Percentiles rank a stretch among this genome's conserved stretches.
These are phyloP conservation scores for Emericellopsis cladophorae DNA, from an alignment of 2,329 filamentous ascomycete species.

Conservation along the genomic window DNA sequence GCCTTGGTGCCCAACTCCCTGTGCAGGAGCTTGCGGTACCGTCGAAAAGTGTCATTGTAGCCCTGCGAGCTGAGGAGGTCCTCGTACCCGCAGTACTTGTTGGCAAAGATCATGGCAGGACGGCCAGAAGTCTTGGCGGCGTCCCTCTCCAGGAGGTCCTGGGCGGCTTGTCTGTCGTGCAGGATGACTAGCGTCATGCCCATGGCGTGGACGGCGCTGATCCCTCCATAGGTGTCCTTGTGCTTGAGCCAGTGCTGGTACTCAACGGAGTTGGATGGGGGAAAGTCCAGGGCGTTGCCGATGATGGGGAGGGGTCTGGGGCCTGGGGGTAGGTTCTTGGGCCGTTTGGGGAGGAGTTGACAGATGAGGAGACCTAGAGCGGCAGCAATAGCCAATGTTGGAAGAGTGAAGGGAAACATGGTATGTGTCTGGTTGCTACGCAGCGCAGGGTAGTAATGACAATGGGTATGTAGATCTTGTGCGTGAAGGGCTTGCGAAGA, in stretches of 20 bases:
- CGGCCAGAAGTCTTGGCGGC: conserved; percentile 9
- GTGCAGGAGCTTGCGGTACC: neutral
- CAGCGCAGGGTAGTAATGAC: too few species aligned
- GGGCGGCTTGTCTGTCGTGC: conserved; percentile 20
- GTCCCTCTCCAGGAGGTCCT: conserved; percentile 18
- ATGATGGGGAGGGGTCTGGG: conserved; percentile 24
- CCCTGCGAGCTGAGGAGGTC: neutral
- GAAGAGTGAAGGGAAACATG: too few species aligned
- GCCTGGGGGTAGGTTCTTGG: conserved; percentile 8
- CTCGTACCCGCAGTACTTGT: conserved; percentile 16
- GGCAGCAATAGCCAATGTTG: too few species aligned
- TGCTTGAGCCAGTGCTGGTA: conserved; percentile 20
- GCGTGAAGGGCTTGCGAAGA: too few species aligned
- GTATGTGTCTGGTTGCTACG: too few species aligned
- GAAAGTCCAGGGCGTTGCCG: conserved; percentile 34
- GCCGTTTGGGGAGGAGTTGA: too few species aligned
- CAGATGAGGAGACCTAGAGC: too few species aligned
- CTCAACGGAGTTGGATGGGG: conserved; percentile 15
- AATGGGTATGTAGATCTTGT: too few species aligned
- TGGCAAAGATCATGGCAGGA: conserved; percentile 7
- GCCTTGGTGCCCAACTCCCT: neutral
- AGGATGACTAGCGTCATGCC: conserved; percentile 25
- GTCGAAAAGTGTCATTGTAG: neutral
- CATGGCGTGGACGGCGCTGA: conserved; percentile 10
- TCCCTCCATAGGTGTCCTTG: conserved; percentile 17